These are phyloP conservation scores for Saccharomyces paradoxus DNA, from an alignment of 805 yeast species.

Conservation along the genomic window DNA sequence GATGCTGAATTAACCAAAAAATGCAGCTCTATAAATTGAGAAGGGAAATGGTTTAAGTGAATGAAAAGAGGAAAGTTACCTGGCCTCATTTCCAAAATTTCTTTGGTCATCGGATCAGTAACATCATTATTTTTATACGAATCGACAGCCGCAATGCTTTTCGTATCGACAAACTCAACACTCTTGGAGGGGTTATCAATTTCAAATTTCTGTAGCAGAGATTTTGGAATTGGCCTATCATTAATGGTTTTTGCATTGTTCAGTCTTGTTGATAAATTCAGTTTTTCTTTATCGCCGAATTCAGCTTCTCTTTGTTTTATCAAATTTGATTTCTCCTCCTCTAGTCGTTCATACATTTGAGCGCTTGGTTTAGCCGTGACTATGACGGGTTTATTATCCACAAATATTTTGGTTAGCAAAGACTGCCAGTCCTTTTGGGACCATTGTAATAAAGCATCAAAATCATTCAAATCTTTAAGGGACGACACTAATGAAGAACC, in stretches of 20 bases:
- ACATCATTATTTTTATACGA: conserved; percentile 30
- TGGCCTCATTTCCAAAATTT: conserved; percentile 32
- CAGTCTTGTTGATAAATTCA: conserved; percentile 41
- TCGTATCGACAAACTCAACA: conserved; percentile 60
- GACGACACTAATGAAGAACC: conserved; percentile 52
- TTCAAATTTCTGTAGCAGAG: conserved; percentile 51
- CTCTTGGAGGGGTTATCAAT: conserved; percentile 67
- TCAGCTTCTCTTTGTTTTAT: conserved; percentile 41
- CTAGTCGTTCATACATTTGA: conserved; percentile 44
- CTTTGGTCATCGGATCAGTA: conserved; percentile 21
- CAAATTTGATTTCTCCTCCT: conserved; percentile 43
- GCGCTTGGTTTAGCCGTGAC: conserved; percentile 63
- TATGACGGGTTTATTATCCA: conserved; percentile 55
- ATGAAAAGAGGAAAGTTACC: conserved; percentile 54
- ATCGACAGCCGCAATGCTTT: conserved; percentile 55
- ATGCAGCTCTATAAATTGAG: conserved; percentile 69
- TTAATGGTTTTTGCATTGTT: conserved; percentile 58
- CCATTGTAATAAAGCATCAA: conserved; percentile 49
- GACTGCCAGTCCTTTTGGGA: conserved; percentile 56
- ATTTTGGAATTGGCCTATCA: conserved; percentile 69
- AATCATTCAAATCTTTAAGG: conserved; percentile 50
- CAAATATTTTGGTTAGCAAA: conserved; percentile 44
- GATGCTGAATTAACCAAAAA: conserved; percentile 48
- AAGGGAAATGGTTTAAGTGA: conserved; percentile 71
- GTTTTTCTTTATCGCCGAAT: conserved; percentile 55